phyloP scores from a whole-genome alignment of 495 filamentous ascomycete species.

The Penicillium samsonianum region DNA sequence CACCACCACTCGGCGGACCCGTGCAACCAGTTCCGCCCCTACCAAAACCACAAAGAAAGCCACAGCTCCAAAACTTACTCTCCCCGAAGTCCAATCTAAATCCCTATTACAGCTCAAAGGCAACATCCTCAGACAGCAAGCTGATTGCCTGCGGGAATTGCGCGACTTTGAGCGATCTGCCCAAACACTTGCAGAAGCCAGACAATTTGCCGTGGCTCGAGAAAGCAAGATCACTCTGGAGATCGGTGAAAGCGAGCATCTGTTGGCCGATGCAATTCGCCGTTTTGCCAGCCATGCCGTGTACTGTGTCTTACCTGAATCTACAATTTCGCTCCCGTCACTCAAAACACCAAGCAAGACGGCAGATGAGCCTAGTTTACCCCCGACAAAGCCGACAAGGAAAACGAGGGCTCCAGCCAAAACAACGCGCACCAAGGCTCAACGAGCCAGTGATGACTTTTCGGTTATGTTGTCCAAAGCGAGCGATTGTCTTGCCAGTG shows the following conservation, averaged over 20 bases:
- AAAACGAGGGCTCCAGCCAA: conserved; percentile 32
- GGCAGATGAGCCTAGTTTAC: conserved; percentile 20
- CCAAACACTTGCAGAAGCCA: conserved; percentile 32
- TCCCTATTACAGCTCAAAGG: conserved; percentile 59
- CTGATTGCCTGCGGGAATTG: conserved; percentile 45
- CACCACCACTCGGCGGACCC: conserved; percentile 32
- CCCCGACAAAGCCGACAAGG: conserved; percentile 27
- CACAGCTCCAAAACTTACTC: conserved; percentile 26
- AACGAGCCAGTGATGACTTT: conserved; percentile 43
- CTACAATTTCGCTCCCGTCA: conserved; percentile 80
- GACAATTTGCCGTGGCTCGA: conserved; percentile 37
- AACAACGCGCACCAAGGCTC: conserved; percentile 32
- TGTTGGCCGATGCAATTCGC: conserved; percentile 59
- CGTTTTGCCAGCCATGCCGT: conserved; percentile 77
- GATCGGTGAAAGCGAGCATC: conserved; percentile 50
- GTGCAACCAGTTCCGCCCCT: conserved; percentile 35
- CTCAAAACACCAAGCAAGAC: conserved; percentile 41
- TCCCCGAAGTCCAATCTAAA: conserved; percentile 51
- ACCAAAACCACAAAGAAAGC: conserved; percentile 33
- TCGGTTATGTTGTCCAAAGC: conserved; percentile 45
- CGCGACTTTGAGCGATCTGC: conserved; percentile 45
- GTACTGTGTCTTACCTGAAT: conserved; percentile 87
- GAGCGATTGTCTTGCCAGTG: conserved; percentile 38
- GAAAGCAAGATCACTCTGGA: conserved; percentile 45
- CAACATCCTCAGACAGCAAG: conserved; percentile 65